Base-by-base conservation (phyloP, 1,139 yeast genomes). In the Yarrowia galli region DNA sequence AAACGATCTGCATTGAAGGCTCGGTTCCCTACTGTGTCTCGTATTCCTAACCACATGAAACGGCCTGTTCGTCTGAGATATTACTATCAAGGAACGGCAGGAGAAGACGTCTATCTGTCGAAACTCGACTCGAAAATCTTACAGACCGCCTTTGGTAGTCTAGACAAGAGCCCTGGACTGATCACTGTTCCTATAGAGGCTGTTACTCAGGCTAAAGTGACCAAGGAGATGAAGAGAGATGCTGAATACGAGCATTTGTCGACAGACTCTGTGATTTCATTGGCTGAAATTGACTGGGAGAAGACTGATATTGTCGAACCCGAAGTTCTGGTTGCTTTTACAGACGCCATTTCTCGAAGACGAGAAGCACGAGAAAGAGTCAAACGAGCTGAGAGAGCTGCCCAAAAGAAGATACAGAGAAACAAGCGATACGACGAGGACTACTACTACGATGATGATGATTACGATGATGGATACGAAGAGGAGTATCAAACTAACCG, bases 241-340 rank as follows among this genome's bases (percentile, higher is more conserved):
- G 48, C 64, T 1, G 64, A 58, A 32, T 58, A 58, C 16, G 66
- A 61, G 36, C 66, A 61, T 36, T 23, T 61, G 45, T 4, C 38
- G 5, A 23, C 25, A 8, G 66, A 40, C 2, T 13, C 36, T 7
- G n/a, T 15, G 6, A 48, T 61, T 12, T 20, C 25, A 8, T 9
- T 61, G 45, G 56, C 36, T 1, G 56, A 61, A n/a, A 48, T 61
- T 13, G 66, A 61, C 38, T 61, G 66, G 66, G 66, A 61, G 25
- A 45, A 48, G 10, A 46, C 56, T 0, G 46, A 46, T 13, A 8
- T 46, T 4, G 66, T 48, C 8, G 36, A 22, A 20, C 46, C 66
- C 1, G 56, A 35, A n/a, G 38, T 61, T n/a, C 46, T 61, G 46
- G 56, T 40, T 9, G 49, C 9, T 13, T 48, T 46, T 25, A 20